Evolutionary conservation across 768 basidiomycete genomes (phyloP).

Genomic region (Obba rivulosa): DNA sequence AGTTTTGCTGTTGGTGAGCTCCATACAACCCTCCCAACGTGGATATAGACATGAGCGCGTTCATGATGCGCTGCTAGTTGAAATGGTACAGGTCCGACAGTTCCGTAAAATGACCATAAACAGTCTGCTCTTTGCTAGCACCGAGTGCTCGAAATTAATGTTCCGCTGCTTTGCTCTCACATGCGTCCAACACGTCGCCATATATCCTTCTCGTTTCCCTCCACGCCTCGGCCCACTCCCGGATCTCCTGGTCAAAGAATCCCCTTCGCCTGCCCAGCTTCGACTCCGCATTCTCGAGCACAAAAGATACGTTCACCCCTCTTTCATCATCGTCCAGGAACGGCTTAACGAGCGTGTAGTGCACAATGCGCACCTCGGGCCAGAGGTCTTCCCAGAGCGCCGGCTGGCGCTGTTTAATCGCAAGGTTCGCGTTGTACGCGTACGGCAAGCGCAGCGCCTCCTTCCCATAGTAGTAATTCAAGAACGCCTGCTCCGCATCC

Average conservation of each 20-base stretch:
- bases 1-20: no score
- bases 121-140: no score
- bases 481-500: conserved; percentile 39
- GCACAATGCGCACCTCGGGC: conserved; percentile 27
- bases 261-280: conserved; percentile 18
- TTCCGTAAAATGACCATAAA: no score
- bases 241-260: conserved; percentile 27
- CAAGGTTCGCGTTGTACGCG: conserved; percentile 30
- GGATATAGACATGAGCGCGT: no score
- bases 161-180: background rate
- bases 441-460: conserved; percentile 28
- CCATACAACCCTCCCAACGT: no score
- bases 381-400: conserved; percentile 24
- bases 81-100: no score
- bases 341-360: conserved; percentile 27
- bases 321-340: conserved; percentile 12
- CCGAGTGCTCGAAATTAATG: no score
- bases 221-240: conserved; percentile 21
- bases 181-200: conserved; percentile 1
- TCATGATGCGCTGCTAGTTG: no score
- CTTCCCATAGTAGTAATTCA: conserved; percentile 31
- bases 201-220: conserved; percentile 16
- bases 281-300: conserved; percentile 16
- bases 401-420: conserved; percentile 25
- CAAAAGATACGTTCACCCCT: conserved; percentile 21